Base-by-base conservation (phyloP, 352 stramenopile genomes). In the Albugo candida region DNA sequence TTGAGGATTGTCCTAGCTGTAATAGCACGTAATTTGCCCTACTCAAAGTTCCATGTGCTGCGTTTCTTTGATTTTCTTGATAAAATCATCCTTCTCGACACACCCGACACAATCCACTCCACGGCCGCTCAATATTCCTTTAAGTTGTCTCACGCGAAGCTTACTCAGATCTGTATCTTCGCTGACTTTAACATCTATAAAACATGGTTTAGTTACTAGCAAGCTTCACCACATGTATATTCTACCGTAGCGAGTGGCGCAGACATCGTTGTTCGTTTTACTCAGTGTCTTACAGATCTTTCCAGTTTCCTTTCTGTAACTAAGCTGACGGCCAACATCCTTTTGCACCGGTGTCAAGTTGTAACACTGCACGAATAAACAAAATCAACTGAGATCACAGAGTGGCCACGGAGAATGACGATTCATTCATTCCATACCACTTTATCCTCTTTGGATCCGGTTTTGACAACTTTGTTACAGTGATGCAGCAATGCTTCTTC, bases 181-280 rank as follows among this genome's bases (percentile, higher is more conserved):
- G 43, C 95, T 85, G 45, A 92, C 84, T 69, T 97, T 96, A 51
- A 96, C 74, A 36, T 87, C 86, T 93, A 59, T 14, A 40, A 34
- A 21, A 48, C 5, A 20, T 11, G 37, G 21, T 19, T 47, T 45
- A 18, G 24, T 35, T 3, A 38, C 21, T 11, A 14, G 45, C 6
- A 1, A 11, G 45, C 14, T 20, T 24, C 12, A 4, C 16, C 3
- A 43, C 3, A 43, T 43, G n/a, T 43, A 24, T n/a, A 21, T 83
- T 81, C 61, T 79, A 95, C 82, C 83, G 70, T 94, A 95, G 61
- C 84, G 80, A 68, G 96, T 86, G 38, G 76, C 72, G 69, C 89
- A 97, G 42, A 97, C 89, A 55, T 97, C 91, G 1, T 82, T 76
- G 57, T 95, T 95, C 55, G 95, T 92, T 65, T 95, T 94, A 63